phyloP scores from a whole-genome alignment of 306 rosid species.

The Mucuna pruriens region DNA sequence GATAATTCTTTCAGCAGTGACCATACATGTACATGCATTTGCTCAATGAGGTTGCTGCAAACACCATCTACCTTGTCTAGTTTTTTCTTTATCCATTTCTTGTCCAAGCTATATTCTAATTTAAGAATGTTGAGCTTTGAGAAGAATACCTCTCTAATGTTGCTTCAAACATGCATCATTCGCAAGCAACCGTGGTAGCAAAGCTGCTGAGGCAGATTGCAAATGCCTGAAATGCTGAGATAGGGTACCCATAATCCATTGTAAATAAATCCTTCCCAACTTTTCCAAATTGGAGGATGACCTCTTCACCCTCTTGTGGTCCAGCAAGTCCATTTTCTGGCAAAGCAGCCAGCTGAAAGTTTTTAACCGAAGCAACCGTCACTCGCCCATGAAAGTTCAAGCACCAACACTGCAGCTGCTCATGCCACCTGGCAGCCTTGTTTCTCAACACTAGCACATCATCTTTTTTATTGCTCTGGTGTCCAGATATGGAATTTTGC shows the following conservation, averaged over 20 bases:
- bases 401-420: constrained; percentile 99
- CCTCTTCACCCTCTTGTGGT: constrained; percentile 80
- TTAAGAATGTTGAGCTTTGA: constrained; percentile 29
- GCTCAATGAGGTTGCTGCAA: not conserved
- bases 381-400: constrained; percentile 95
- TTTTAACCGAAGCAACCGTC: constrained; percentile 93
- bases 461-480: constrained; percentile 48
- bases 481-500: constrained; percentile 56
- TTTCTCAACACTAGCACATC: constrained; percentile 73
- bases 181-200: constrained; percentile 96
- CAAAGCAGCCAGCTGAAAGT: constrained; percentile 92
- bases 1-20: not conserved
- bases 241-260: constrained; percentile 94
- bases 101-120: constrained; percentile 10
- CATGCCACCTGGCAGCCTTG: constrained; percentile 98
- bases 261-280: constrained; percentile 91
- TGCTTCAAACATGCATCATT: constrained; percentile 51
- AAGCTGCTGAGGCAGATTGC: constrained; percentile 99
- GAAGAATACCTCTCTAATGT: constrained; percentile 46
- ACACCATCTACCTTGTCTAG: constrained; percentile 15
- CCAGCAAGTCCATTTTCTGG: constrained; percentile 82
- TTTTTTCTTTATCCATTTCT: not conserved
- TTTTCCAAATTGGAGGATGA: constrained; percentile 92
- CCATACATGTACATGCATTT: not conserved
- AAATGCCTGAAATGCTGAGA: constrained; percentile 97